phyloP scores from a whole-genome alignment of 495 filamentous ascomycete genomes.

The Penicillium crystallinum region DNA sequence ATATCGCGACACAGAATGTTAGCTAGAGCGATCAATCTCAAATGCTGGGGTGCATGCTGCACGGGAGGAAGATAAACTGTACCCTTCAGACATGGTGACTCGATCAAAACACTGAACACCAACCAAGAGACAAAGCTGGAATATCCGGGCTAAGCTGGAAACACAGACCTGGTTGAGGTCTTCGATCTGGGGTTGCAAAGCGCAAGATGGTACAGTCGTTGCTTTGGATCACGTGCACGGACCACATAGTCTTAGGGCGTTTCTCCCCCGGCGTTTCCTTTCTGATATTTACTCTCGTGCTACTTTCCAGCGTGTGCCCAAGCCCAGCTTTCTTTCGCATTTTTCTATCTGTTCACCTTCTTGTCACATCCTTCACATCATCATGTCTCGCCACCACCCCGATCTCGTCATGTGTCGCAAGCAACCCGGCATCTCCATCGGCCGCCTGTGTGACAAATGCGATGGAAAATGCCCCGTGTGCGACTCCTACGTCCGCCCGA shows the following conservation, averaged over 20 bases:
- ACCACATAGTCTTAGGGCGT: slow-evolving; percentile 4
- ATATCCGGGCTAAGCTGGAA: not conserved
- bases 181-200: not conserved
- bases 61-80: slow-evolving; percentile 1
- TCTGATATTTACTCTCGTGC: not conserved
- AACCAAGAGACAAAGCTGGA: not conserved
- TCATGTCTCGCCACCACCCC: slow-evolving; percentile 39
- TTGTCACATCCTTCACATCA: slow-evolving; percentile 7
- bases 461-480: slow-evolving; percentile 99
- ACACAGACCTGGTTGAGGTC: not conserved
- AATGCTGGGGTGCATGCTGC: not conserved
- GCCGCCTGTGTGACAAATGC: slow-evolving; percentile 98
- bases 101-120: not conserved
- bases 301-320: not conserved
- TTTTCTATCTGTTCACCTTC: slow-evolving; percentile 6
- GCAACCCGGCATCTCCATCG: slow-evolving; percentile 95
- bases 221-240: slow-evolving; percentile 16
- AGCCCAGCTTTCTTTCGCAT: not conserved
- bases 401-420: slow-evolving; percentile 99
- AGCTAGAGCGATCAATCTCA: not conserved
- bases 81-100: slow-evolving; percentile 1
- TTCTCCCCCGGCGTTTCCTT: too few species aligned
- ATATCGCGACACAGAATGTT: not conserved
- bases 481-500: slow-evolving; percentile 97
- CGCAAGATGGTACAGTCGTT: not conserved